Conservation (phyloP, 2,329 filamentous ascomycete genomes). For the Neurospora sp. region DNA sequence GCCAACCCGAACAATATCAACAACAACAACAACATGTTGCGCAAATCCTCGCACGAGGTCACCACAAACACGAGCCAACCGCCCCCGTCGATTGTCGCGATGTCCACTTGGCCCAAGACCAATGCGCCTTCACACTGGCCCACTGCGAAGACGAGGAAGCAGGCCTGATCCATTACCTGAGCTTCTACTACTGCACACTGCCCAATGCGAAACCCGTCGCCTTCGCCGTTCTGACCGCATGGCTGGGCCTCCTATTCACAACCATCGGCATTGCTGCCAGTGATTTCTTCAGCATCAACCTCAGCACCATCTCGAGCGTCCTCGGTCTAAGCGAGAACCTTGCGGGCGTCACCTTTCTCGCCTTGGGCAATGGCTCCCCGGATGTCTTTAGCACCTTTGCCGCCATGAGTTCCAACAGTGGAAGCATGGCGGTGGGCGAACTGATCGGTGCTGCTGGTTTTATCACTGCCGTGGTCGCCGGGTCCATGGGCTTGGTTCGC, state of each 20-base stretch:
- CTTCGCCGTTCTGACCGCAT: slow-evolving; percentile 68
- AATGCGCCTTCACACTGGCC: slow-evolving; percentile 75
- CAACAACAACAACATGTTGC: not conserved
- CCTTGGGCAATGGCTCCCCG: slow-evolving; percentile 94
- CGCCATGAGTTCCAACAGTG: slow-evolving; percentile 92
- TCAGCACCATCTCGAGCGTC: slow-evolving; percentile 83
- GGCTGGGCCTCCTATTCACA: slow-evolving; percentile 85
- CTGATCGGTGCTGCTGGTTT: slow-evolving; percentile 91
- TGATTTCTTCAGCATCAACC: slow-evolving; percentile 96
- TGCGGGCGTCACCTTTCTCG: slow-evolving; percentile 90
- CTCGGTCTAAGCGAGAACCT: slow-evolving; percentile 92
- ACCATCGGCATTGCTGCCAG: slow-evolving; percentile 97
- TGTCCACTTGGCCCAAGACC: slow-evolving; percentile 66
- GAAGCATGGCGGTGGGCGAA: slow-evolving; percentile 93
- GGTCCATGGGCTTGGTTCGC: slow-evolving; percentile 92
- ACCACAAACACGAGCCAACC: slow-evolving; percentile 2
- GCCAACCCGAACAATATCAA: not conserved
- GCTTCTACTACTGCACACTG: slow-evolving; percentile 81
- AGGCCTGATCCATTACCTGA: slow-evolving; percentile 79
- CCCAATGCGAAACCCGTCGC: slow-evolving; percentile 60
- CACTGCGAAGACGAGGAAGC: slow-evolving; percentile 87
- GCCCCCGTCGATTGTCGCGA: slow-evolving; percentile 54
- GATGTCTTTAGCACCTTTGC: slow-evolving; percentile 99
- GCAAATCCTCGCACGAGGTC: not conserved
- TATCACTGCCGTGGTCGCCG: slow-evolving; percentile 91